phyloP scores from a whole-genome alignment of 2,329 filamentous ascomycete species.

The Fusarium pilosicola region DNA sequence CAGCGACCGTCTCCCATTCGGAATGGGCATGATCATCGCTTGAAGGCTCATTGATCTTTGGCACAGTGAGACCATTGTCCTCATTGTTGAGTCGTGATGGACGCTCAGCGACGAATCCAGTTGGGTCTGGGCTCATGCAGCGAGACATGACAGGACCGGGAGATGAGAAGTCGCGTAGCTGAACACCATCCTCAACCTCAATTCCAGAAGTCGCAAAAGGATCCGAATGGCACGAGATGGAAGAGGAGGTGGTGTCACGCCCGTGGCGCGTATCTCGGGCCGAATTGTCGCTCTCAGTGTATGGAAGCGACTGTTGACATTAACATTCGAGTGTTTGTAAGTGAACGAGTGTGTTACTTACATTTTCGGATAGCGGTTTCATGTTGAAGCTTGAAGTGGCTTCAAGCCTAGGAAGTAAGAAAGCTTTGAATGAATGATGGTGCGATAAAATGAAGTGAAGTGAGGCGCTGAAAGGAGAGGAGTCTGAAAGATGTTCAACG shows the following conservation, averaged over 20 bases:
- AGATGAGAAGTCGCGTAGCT: constrained; percentile 21
- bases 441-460: not conserved
- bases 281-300: constrained; percentile 34
- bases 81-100: constrained; percentile 9
- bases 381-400: constrained; percentile 6
- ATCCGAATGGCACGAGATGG: constrained; percentile 25
- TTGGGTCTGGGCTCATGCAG: constrained; percentile 7
- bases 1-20: constrained; percentile 47
- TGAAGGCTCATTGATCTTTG: not conserved
- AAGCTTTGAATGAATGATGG: not conserved
- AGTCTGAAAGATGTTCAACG: not conserved
- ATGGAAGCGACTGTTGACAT: constrained; percentile 29
- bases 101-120: constrained; percentile 29
- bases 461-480: not conserved
- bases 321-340: not conserved
- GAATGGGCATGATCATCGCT: constrained; percentile 39
- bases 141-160: constrained; percentile 3
- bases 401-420: not conserved
- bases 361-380: constrained; percentile 23
- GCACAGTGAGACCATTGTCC: not conserved
- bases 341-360: not conserved
- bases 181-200: constrained; percentile 10
- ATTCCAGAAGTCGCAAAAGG: constrained; percentile 17
- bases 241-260: constrained; percentile 30
- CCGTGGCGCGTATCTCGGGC: constrained; percentile 29